A percentile compares a stretch with the other conserved stretches of the same genome.
These are phyloP conservation scores for Alloteropsis angusta DNA, from an alignment of 202 grass and related monocot genomes.

Conservation along the genomic window DNA sequence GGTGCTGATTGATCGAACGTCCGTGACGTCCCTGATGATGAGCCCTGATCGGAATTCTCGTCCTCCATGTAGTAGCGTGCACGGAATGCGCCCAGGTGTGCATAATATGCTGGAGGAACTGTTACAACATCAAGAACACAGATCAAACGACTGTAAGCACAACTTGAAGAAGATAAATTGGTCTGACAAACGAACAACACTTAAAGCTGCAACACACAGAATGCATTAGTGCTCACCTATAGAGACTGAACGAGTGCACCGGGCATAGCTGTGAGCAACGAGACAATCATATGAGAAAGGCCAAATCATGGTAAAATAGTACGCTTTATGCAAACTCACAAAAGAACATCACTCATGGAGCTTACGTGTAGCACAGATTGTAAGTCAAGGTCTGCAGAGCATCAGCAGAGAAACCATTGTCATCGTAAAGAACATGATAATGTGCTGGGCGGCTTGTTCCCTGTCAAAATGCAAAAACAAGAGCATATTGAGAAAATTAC, in stretches of 20 bases:
- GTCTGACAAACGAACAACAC: too few relatives aligned
- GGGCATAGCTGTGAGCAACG: constrained; percentile 41
- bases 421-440: constrained; percentile 60
- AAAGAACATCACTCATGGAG: not conserved
- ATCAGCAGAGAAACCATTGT: constrained; percentile 54
- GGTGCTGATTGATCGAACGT: not conserved
- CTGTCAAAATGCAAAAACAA: not conserved
- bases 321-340: not conserved
- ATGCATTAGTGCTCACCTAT: constrained; percentile 33
- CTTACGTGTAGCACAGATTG: constrained; percentile 71
- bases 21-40: not conserved
- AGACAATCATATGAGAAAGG: not conserved
- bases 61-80: constrained; percentile 56
- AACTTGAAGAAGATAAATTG: not conserved
- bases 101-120: constrained; percentile 79
- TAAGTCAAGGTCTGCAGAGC: constrained; percentile 47
- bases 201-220: not conserved
- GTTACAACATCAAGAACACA: not conserved
- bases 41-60: constrained; percentile 24
- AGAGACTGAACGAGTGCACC: constrained; percentile 62
- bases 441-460: constrained; percentile 61
- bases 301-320: not conserved
- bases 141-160: not conserved
- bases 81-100: constrained; percentile 57
- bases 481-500: constrained; percentile 8